A percentile compares a stretch with the other conserved stretches of the same genome.
Conservation (phyloP, 78 protist species). For the Pelomyxa schiedti region DNA sequence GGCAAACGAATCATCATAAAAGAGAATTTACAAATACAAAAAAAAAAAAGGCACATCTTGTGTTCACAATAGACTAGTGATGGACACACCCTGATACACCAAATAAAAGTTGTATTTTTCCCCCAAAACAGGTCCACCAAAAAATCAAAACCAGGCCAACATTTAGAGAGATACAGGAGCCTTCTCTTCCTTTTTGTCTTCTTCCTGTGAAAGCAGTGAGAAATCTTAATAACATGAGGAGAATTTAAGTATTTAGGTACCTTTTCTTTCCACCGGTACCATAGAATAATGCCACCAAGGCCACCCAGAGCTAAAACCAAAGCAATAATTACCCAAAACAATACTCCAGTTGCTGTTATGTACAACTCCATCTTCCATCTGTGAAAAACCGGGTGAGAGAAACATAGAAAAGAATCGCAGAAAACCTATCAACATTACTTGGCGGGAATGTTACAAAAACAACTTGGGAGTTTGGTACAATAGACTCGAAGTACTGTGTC, state of each 20-base stretch:
- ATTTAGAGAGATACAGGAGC: too few relatives aligned
- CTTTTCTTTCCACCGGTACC: background rate
- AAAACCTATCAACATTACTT: background rate
- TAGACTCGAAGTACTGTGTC: too few relatives aligned
- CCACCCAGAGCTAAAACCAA: background rate
- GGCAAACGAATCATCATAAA: too few relatives aligned
- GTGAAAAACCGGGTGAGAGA: background rate
- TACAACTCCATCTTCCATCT: conserved; percentile 41
- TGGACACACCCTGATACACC: too few relatives aligned
- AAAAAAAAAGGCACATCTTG: too few relatives aligned
- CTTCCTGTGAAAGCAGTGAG: background rate
- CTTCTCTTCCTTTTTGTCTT: background rate
- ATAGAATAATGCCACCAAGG: background rate
- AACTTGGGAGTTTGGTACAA: too few relatives aligned
- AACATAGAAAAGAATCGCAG: background rate
- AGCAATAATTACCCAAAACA: conserved; percentile 34
- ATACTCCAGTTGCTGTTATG: conserved; percentile 45
- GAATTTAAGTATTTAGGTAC: background rate
- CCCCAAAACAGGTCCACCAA: too few relatives aligned
- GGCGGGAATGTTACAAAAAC: background rate
- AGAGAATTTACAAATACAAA: too few relatives aligned
- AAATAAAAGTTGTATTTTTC: too few relatives aligned
- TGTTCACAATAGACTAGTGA: too few relatives aligned
- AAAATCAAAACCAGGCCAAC: too few relatives aligned
- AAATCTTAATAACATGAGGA: background rate